phyloP scores from a whole-genome alignment of 257 asterid species.

The Solanum lignicaule region DNA sequence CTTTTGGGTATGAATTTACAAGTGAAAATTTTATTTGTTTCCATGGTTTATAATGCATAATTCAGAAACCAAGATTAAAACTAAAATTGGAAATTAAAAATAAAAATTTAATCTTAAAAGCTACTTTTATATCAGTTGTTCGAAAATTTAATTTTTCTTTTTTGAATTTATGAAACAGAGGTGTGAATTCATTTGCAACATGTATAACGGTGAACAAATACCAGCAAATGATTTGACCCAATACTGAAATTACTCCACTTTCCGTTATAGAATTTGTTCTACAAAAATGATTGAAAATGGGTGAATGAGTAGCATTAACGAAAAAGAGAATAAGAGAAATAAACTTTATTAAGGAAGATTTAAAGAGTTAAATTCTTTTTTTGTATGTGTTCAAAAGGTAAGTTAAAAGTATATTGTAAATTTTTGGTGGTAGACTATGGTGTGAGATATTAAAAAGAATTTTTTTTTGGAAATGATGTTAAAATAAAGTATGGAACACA shows the following conservation, averaged over 20 bases:
- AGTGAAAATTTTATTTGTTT: neutral
- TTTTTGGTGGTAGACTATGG: neutral
- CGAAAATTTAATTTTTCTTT: neutral
- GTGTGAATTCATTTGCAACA: conserved; percentile 29
- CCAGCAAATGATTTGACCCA: conserved; percentile 64
- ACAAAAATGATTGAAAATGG: neutral
- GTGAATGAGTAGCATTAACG: neutral
- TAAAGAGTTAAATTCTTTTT: neutral
- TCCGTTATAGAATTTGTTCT: conserved; percentile 50
- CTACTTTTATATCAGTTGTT: neutral
- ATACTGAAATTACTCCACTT: conserved; percentile 64
- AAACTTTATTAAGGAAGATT: neutral
- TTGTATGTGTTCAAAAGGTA: neutral
- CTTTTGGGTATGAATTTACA: neutral
- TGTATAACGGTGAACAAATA: conserved; percentile 67
- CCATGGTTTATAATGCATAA: neutral
- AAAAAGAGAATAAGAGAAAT: too few relatives aligned
- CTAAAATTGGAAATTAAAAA: neutral
- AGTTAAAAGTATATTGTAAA: neutral
- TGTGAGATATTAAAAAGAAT: neutral
- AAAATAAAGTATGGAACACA: too few relatives aligned
- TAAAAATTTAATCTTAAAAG: too few relatives aligned
- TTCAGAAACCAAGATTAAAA: neutral
- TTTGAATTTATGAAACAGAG: neutral
- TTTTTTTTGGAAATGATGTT: too few relatives aligned